Evolutionary conservation across 345 rosid genomes (phyloP).

Genomic region (Camelina hispida): DNA sequence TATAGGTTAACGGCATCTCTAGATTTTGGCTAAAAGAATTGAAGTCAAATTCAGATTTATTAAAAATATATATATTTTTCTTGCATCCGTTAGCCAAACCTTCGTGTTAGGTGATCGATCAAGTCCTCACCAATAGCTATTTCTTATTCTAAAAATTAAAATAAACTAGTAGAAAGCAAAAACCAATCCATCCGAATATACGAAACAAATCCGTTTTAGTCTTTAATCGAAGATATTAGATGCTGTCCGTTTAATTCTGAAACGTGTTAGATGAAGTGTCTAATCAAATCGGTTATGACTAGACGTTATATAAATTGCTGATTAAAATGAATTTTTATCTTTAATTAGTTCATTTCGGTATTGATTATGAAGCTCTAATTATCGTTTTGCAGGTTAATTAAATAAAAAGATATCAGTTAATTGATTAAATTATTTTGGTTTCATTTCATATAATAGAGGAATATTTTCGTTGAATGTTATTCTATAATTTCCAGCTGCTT

Average conservation of each 20-base stretch:
- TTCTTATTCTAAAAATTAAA: conserved; percentile 1
- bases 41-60: conserved; percentile 28
- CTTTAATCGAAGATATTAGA: conserved; percentile 6
- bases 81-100: conserved; percentile 30
- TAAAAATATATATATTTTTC: not conserved
- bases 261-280: conserved; percentile 41
- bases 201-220: conserved; percentile 8
- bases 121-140: conserved; percentile 32
- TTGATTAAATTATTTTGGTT: not conserved
- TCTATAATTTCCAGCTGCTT: conserved; percentile 18
- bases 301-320: conserved; percentile 27
- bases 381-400: conserved; percentile 13
- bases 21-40: conserved; percentile 13
- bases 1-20: conserved; percentile 23
- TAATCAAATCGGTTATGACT: conserved; percentile 37
- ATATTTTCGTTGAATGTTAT: not conserved
- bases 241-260: conserved; percentile 13
- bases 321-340: conserved; percentile 10
- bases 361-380: conserved; percentile 23
- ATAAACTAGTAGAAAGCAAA: not conserved
- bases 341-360: conserved; percentile 26
- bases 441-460: not conserved
- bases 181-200: conserved; percentile 8
- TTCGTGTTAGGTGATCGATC: conserved; percentile 47
- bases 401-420: not conserved